These are phyloP conservation scores for Cystoderma amianthinum DNA, from an alignment of 768 basidiomycete species.

Conservation along the genomic window DNA sequence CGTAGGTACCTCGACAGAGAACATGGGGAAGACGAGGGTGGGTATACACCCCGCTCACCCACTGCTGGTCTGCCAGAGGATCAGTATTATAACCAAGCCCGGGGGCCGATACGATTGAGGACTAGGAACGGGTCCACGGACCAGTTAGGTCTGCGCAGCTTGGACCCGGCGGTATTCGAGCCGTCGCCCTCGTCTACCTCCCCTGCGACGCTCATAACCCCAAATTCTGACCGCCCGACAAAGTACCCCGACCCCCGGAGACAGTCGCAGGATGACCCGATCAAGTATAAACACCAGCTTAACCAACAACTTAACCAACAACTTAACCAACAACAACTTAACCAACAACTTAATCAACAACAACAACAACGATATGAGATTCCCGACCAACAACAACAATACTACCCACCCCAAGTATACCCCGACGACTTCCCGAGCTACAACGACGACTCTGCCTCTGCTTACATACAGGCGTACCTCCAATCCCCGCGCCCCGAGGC, in stretches of 20 bases:
- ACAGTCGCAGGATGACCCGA: conserved; percentile 10
- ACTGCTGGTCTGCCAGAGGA: conserved; percentile 51
- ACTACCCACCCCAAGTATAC: conserved; percentile 33
- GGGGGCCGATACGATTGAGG: conserved; percentile 32
- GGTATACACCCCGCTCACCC: conserved; percentile 66
- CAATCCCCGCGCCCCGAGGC: conserved; percentile 62
- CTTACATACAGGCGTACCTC: conserved; percentile 54
- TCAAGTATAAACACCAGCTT: too few species aligned
- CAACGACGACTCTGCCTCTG: conserved; percentile 52
- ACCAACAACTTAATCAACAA: conserved; percentile 13
- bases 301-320: conserved; percentile 13
- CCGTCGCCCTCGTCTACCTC: conserved; percentile 20
- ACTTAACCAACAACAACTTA: conserved; percentile 9
- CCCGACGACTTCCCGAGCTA: conserved; percentile 55
- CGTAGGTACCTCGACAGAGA: conserved; percentile 27
- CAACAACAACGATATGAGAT: conserved; percentile 8
- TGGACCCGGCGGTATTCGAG: conserved; percentile 53
- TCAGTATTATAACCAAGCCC: conserved; percentile 7
- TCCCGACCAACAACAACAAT: conserved; percentile 18
- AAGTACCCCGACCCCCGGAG: too few species aligned
- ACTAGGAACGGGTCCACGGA: conserved; percentile 54
- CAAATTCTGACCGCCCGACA: conserved; percentile 5
- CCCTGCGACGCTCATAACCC: conserved; percentile 13
- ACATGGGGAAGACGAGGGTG: conserved; percentile 42
- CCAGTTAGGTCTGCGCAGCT: conserved; percentile 50